These are phyloP conservation scores for Gaertneriomyces semiglobifer DNA, from an alignment of 192 early-diverging fungal genomes.

Conservation along the genomic window DNA sequence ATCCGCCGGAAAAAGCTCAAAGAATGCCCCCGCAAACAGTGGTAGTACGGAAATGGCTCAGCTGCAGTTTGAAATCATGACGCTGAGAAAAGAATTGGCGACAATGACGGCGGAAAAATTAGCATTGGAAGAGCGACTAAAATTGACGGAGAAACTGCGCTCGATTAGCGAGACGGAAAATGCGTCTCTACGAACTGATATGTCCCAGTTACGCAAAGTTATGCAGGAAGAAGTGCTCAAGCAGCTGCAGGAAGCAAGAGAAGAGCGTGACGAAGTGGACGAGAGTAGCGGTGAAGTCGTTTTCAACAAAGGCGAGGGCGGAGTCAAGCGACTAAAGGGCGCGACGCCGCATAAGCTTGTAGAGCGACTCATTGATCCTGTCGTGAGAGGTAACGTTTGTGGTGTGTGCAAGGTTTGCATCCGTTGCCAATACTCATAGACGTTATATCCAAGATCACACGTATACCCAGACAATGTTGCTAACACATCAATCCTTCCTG, in stretches of 20 bases:
- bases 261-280: conserved; percentile 42
- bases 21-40: not conserved
- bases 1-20: not conserved
- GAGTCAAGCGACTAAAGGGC: conserved; percentile 42
- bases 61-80: conserved; percentile 23
- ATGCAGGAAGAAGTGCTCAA: conserved; percentile 43
- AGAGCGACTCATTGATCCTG: conserved; percentile 50
- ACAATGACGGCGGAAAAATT: conserved; percentile 27
- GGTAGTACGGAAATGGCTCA: not conserved
- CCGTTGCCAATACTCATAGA: not conserved
- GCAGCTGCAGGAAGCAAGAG: conserved; percentile 33
- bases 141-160: conserved; percentile 46
- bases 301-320: conserved; percentile 44
- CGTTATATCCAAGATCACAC: conserved; percentile 41
- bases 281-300: conserved; percentile 40
- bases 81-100: conserved; percentile 18
- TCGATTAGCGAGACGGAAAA: conserved; percentile 43
- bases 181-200: conserved; percentile 35
- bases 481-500: conserved; percentile 50
- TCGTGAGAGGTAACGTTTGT: conserved; percentile 36
- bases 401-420: not conserved
- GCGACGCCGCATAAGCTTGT: conserved; percentile 43
- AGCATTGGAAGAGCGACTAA: conserved; percentile 38
- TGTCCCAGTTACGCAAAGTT: conserved; percentile 38
- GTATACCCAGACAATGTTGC: conserved; percentile 50